These are phyloP conservation scores for Podospora pseudocomata DNA, from an alignment of 495 filamentous ascomycete genomes.

Conservation along the genomic window DNA sequence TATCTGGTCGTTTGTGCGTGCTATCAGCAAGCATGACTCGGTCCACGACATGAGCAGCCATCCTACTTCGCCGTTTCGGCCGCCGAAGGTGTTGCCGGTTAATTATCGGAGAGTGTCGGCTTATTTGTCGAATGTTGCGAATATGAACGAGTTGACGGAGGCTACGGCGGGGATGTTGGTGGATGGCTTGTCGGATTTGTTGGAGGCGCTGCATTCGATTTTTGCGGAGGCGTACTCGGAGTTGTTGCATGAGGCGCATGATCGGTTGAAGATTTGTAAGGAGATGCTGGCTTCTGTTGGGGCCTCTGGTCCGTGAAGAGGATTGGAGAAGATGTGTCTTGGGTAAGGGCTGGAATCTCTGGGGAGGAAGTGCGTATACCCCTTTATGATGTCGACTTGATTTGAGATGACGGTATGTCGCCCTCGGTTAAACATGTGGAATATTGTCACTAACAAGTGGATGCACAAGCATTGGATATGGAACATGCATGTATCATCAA, in stretches of 20 bases:
- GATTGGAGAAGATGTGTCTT: neutral
- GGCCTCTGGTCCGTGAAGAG: conserved; percentile 6
- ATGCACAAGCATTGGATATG: neutral
- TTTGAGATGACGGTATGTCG: neutral
- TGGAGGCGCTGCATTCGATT: conserved; percentile 41
- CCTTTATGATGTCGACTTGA: neutral
- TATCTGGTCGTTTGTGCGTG: conserved; percentile 90
- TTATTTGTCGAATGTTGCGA: conserved; percentile 43
- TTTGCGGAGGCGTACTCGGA: conserved; percentile 44
- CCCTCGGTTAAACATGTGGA: neutral
- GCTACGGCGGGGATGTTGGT: conserved; percentile 29
- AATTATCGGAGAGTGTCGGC: conserved; percentile 35
- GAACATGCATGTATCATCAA: neutral
- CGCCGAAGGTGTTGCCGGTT: conserved; percentile 26
- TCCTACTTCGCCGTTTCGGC: conserved; percentile 13
- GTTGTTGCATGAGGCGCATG: conserved; percentile 42
- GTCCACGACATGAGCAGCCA: conserved; percentile 23
- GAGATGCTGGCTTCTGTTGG: conserved; percentile 31
- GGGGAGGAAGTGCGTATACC: neutral
- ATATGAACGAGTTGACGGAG: conserved; percentile 37
- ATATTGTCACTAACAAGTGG: neutral
- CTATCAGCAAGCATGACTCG: conserved; percentile 59
- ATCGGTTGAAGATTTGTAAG: conserved; percentile 41
- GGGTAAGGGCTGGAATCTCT: neutral
- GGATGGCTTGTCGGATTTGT: conserved; percentile 42